Base-by-base conservation (phyloP, 2,329 filamentous ascomycete genomes). In the Akanthomyces uredinophilus region DNA sequence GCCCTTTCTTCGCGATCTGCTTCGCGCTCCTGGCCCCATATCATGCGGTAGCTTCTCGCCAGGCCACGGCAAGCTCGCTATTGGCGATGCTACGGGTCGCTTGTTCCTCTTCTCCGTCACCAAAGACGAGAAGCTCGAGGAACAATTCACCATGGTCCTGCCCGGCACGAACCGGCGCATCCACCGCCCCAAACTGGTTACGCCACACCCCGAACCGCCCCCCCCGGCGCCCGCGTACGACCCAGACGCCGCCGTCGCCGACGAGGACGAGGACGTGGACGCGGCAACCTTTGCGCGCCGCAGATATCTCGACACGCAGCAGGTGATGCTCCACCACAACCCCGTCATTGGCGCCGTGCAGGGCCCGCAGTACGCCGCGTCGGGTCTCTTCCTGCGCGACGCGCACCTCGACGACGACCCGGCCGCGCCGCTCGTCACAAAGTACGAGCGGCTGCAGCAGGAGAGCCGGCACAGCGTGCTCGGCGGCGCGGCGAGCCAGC, bases 61-160 rank as follows among this genome's bases (percentile, higher is more conserved):
- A 0, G 81, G 87, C 66, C 76, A 74, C 39, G 78, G 81, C 1
- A 81, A 79, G 64, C 75, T 88, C 1, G 76, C 83, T 1, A 73
- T 88, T 13, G 86, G 86, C 20, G 86, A 88, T 68, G 83, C 83
- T 0, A 86, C 81, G 3, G 86, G 86, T 0, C 81, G 83, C 7
- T 77, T 88, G 0, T 86, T 83, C 63, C 67, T 87, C 1, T 69
- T 87, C 2, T 81, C 79, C 0, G 69, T 81, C 3, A 77, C 84
- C 61, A 75, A 80, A 20, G 76, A 78, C 13, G 75, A 79, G 37
- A 73, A 73, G 24, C 68, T 70, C 0, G 67, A 71, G 11, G 65
- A 70, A 1, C 68, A 75, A 22, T 75, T 77, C 51, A 66, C 76
- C 11, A 73, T 70, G 1, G n/a, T 35, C 4, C 55, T 82, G 1